Evolutionary conservation across 225 moss, liverwort and hornwort genomes (phyloP), one percentile per base, ranked within the genome.

Genomic region (Polytrichum commune): DNA sequence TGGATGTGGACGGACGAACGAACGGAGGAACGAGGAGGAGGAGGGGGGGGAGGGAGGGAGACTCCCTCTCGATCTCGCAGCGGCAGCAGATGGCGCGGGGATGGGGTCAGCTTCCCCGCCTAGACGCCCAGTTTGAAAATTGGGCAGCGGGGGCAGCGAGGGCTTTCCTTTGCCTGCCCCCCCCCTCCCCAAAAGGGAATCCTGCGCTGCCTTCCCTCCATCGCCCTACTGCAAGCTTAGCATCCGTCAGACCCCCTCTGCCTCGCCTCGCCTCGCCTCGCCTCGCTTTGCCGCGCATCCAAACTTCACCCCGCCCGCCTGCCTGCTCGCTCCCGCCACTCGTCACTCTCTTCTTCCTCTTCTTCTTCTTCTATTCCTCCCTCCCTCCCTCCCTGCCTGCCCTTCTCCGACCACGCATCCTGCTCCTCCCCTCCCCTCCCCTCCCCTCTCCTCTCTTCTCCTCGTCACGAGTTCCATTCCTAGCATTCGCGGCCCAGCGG

Each of bases 331-430:
- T 64, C 64, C 64, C 64, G 64, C 64, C 64, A 64, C 28, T 63
- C 64, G 64, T 6, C 64, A 64, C 28, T 27, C 62, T 63, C 25
- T 27, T 63, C 25, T 29, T 29, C 29, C 4, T 29, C 29, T 3
- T 28, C 25, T 8, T 25, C 62, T 25, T 63, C 24, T 28, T 7
- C 62, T 63, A 25, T 25, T 9, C 28, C 19, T 26, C 26, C 26
- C 26, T 26, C 30, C 30, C 30, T 30, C 24, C 19, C 28, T 63
- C 6, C 24, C 24, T 63, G 1, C 18, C 62, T 63, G 16, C 24
- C 28, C 62, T 63, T 27, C 62, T 63, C 62, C 63, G 63, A 58
- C 73, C 78, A 78, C 74, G 73, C 73, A 69, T 78, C 73, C 73
- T 64, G 56, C 69, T 69, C 58, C 60, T 23, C 67, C 69, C 74